These are phyloP conservation scores for Boletus sensibilis DNA, from an alignment of 768 basidiomycete species.

Conservation along the genomic window DNA sequence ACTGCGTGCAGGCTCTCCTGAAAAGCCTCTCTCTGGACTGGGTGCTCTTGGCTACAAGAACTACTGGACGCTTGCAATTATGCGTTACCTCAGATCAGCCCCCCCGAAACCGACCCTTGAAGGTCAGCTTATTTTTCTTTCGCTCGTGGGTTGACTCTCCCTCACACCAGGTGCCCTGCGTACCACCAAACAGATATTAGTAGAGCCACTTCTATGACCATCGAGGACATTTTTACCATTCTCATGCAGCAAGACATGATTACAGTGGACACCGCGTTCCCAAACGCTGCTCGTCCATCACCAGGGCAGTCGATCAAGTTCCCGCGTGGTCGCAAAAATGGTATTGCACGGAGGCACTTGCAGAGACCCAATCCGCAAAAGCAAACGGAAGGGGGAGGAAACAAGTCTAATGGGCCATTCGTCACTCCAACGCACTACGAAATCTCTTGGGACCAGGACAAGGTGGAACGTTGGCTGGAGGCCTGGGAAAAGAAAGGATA, in stretches of 20 bases:
- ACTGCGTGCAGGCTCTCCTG: constrained; percentile 84
- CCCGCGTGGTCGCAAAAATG: constrained; percentile 64
- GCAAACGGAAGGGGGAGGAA: constrained; percentile 33
- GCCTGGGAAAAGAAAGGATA: constrained; percentile 80
- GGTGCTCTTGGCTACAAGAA: constrained; percentile 93
- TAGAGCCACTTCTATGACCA: constrained; percentile 82
- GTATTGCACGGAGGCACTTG: constrained; percentile 61
- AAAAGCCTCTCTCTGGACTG: constrained; percentile 91
- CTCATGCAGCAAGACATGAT: constrained; percentile 79
- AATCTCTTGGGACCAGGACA: constrained; percentile 69
- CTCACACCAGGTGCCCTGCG: constrained; percentile 21
- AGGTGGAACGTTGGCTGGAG: constrained; percentile 62
- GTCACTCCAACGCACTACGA: constrained; percentile 68
- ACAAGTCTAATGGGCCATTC: constrained; percentile 50
- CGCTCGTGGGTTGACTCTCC: constrained; percentile 11
- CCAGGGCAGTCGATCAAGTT: constrained; percentile 80
- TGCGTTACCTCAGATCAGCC: constrained; percentile 68
- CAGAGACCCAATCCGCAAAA: constrained; percentile 54
- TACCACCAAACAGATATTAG: constrained; percentile 65
- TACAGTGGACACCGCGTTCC: constrained; percentile 43
- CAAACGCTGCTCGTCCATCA: constrained; percentile 57
- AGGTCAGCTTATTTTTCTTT: constrained; percentile 49
- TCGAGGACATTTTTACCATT: constrained; percentile 80
- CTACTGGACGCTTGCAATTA: constrained; percentile 90
- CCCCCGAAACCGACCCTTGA: constrained; percentile 66